Evolutionary conservation across 805 yeast species (phyloP).

Genomic region (Vanderwaltozyma verrucispora): DNA sequence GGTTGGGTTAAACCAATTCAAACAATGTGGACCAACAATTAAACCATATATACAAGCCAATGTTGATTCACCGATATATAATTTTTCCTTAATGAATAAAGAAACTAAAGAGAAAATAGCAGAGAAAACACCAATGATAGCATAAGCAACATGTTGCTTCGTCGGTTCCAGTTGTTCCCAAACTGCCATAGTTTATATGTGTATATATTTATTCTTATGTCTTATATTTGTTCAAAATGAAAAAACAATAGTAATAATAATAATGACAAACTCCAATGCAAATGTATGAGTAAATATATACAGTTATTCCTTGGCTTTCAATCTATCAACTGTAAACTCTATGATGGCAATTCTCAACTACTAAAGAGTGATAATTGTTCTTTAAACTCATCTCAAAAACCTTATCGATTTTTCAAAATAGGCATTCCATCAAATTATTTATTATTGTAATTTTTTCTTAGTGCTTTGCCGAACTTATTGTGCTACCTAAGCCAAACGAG

Average conservation of each 20-base stretch:
- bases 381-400: neutral
- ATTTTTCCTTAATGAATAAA: slow-evolving; percentile 67
- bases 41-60: slow-evolving; percentile 80
- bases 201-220: too few species aligned
- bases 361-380: too few species aligned
- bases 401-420: neutral
- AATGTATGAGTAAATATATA: too few species aligned
- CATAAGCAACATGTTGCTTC: slow-evolving; percentile 77
- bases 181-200: too few species aligned
- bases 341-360: too few species aligned
- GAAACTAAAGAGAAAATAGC: slow-evolving; percentile 74
- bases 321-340: too few species aligned
- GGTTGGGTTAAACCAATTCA: slow-evolving; percentile 73
- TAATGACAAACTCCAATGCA: too few species aligned
- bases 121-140: slow-evolving; percentile 75
- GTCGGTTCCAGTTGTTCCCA: slow-evolving; percentile 33
- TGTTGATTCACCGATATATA: slow-evolving; percentile 86
- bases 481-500: too few species aligned
- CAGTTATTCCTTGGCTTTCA: too few species aligned
- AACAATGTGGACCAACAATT: slow-evolving; percentile 79
- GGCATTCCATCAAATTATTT: too few species aligned
- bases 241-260: neutral
- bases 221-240: neutral
- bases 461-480: too few species aligned
- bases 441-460: too few species aligned